Percentiles rank a stretch among this genome's conserved stretches.
These are phyloP conservation scores for Lachnellula arida DNA, from an alignment of 2,329 filamentous ascomycete species.

Conservation along the genomic window DNA sequence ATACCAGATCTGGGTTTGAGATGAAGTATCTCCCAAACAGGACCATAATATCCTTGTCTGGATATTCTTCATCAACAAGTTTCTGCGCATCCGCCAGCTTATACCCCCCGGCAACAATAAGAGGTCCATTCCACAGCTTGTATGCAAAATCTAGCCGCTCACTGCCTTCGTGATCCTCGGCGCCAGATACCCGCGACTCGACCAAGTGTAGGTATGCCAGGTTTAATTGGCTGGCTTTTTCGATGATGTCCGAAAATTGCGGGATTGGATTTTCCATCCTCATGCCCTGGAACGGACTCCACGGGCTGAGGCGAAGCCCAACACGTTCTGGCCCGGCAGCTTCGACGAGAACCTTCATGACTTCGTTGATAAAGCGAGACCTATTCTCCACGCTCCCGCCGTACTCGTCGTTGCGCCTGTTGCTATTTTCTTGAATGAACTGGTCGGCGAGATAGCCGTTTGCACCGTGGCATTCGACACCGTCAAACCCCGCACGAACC, in stretches of 20 bases:
- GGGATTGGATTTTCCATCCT: slow-evolving; percentile 40
- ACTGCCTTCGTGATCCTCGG: slow-evolving; percentile 49
- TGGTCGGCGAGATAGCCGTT: slow-evolving; percentile 28
- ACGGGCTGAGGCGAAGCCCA: slow-evolving; percentile 56
- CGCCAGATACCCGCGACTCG: slow-evolving; percentile 44
- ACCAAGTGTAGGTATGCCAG: slow-evolving; percentile 52
- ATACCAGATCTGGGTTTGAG: slow-evolving; percentile 39
- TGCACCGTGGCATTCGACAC: slow-evolving; percentile 25
- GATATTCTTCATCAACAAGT: slow-evolving; percentile 31
- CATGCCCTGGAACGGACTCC: slow-evolving; percentile 48
- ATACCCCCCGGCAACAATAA: slow-evolving; percentile 19
- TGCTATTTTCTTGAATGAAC: slow-evolving; percentile 23
- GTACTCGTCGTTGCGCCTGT: slow-evolving; percentile 21
- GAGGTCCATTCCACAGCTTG: slow-evolving; percentile 12
- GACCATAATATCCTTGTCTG: slow-evolving; percentile 13
- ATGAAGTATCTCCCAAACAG: slow-evolving; percentile 35
- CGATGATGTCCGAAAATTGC: slow-evolving; percentile 43
- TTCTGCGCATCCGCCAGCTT: slow-evolving; percentile 29
- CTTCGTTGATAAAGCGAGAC: slow-evolving; percentile 45
- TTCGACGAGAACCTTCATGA: slow-evolving; percentile 45
- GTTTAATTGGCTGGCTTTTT: slow-evolving; percentile 33
- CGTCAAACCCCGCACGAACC: slow-evolving; percentile 27
- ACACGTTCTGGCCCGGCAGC: slow-evolving; percentile 37
- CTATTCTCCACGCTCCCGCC: slow-evolving; percentile 27
- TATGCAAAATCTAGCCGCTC: slow-evolving; percentile 12